Evolutionary conservation across 805 yeast species (phyloP), one percentile per base, ranked within the genome.

Genomic region (Pichia pseudocactophila): DNA sequence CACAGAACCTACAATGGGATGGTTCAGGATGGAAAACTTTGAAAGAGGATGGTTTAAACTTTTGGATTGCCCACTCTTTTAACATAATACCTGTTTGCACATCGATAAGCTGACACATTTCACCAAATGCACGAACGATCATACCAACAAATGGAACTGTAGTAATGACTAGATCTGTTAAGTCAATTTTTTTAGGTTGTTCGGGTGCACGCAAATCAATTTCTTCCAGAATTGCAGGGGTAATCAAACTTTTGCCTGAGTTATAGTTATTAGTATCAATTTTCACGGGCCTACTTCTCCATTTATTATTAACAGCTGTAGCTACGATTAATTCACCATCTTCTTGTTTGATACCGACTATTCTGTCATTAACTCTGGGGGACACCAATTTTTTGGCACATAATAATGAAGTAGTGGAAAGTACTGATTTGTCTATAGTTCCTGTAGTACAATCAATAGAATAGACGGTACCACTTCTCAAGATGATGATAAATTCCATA

Each of bases 1-100:
- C 96, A 66, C 96, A 87, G 61, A 87, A 87, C 36, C 82, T 72
- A 62, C 96, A 87, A 63, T 87, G 95, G 1, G 87, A 78, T 6
- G 95, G 94, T 50, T 81, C 87, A 34, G 83, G 80, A 56, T 87
- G 95, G 48, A 85, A 76, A 1, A 83, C 92, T 43, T 70, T 66
- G 47, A 87, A 71, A 0, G 82, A 57, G 2, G 73, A 73, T 2
- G 74, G 73, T 50, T 76, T 76, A 63, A 77, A 80, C 30, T 72
- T 72, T 0, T 81, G 84, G 36, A 87, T 74, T 25, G 68, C 62
- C 51, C 85, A 73, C 34, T 68, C 71, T 48, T 76, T 76, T 41
- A 87, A 64, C 31, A 83, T 61, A 0, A 79, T 76, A 7, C 95
- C 95, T 0, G 89, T 78, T 55, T 80, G 88, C 30, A 81, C 78